A percentile compares a stretch with the other conserved stretches of the same genome.
These are phyloP conservation scores for Lanzia echinophila DNA, from an alignment of 2,329 filamentous ascomycete species.

Conservation along the genomic window DNA sequence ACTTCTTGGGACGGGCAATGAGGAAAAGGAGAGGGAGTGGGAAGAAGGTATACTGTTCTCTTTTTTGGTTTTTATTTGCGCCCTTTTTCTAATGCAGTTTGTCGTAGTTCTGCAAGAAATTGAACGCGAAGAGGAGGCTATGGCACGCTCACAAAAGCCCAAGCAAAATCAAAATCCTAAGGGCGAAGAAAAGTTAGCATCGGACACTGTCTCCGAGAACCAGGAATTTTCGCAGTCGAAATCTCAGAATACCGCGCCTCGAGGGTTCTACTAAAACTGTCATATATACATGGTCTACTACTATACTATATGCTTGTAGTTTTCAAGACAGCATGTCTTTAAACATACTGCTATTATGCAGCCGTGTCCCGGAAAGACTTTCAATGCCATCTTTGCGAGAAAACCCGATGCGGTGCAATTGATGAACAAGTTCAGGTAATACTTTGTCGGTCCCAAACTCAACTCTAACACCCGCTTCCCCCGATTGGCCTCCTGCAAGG, in stretches of 20 bases:
- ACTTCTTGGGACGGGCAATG: slow-evolving; percentile 70
- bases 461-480: slow-evolving; percentile 47
- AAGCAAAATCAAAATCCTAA: slow-evolving; percentile 19
- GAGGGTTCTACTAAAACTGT: slow-evolving; percentile 27
- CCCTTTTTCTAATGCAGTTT: neutral
- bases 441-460: slow-evolving; percentile 52
- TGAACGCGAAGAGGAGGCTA: slow-evolving; percentile 53
- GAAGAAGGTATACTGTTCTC: slow-evolving; percentile 60
- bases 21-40: slow-evolving; percentile 75
- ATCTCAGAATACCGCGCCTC: slow-evolving; percentile 22
- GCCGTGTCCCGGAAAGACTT: slow-evolving; percentile 16
- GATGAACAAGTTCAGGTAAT: slow-evolving; percentile 49
- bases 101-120: slow-evolving; percentile 56
- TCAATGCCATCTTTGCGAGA: slow-evolving; percentile 27
- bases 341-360: slow-evolving; percentile 37
- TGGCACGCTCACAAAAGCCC: slow-evolving; percentile 23
- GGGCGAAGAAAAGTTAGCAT: neutral
- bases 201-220: neutral
- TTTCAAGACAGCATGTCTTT: slow-evolving; percentile 53
- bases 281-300: slow-evolving; percentile 7
- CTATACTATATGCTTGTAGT: slow-evolving; percentile 19
- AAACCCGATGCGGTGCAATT: slow-evolving; percentile 33
- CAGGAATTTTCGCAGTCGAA: slow-evolving; percentile 10
- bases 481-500: slow-evolving; percentile 45
- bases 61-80: neutral